Evolutionary conservation across 805 yeast genomes (phyloP).

Genomic region (Sungouiella blattae): DNA sequence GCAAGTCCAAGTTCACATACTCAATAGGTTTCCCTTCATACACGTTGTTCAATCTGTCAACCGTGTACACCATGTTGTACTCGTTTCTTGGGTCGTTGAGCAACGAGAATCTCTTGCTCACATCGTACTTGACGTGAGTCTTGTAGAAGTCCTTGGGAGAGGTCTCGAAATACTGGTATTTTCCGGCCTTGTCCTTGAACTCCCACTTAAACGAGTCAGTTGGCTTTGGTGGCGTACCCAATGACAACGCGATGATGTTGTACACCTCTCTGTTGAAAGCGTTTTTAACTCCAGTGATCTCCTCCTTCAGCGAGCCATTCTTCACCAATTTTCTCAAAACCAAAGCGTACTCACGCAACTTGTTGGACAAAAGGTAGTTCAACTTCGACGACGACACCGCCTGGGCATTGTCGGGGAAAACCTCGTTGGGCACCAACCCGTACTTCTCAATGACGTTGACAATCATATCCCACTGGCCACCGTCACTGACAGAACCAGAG

Average conservation of each 20-base stretch:
- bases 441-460: constrained; percentile 73
- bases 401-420: constrained; percentile 67
- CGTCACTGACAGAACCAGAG: constrained; percentile 68
- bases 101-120: constrained; percentile 56
- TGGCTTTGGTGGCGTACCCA: constrained; percentile 80
- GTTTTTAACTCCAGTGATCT: constrained; percentile 32
- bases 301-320: constrained; percentile 37
- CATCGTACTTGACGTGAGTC: constrained; percentile 51
- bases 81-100: constrained; percentile 81
- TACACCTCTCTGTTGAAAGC: constrained; percentile 59
- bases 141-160: constrained; percentile 67
- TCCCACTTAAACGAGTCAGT: constrained; percentile 70
- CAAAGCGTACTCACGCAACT: constrained; percentile 77
- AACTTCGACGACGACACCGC: constrained; percentile 51
- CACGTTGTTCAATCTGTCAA: constrained; percentile 74
- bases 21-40: constrained; percentile 65
- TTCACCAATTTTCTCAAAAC: constrained; percentile 51
- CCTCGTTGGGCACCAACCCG: constrained; percentile 72
- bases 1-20: constrained; percentile 66
- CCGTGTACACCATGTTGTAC: constrained; percentile 59
- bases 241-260: constrained; percentile 59
- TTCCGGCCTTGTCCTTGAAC: constrained; percentile 67
- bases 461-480: constrained; percentile 88
- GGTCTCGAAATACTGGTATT: constrained; percentile 46
- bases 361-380: constrained; percentile 62